Percentiles rank a stretch among this genome's conserved stretches.
Conservation (phyloP, 305 asterid genomes). For the Fraxinus baroniana region DNA sequence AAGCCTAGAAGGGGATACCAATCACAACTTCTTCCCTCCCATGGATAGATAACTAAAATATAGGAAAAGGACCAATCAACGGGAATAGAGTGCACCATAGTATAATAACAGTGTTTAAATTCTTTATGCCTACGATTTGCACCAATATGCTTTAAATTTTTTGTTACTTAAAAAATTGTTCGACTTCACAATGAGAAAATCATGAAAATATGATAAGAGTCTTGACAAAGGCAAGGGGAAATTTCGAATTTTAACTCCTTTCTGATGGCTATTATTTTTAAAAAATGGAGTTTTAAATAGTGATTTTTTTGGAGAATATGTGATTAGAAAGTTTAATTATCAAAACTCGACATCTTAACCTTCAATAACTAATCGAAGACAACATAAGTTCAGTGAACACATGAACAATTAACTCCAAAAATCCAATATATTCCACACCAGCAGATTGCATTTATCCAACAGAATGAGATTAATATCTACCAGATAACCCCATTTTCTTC, state of each 20-base stretch:
- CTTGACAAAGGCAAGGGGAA: not conserved
- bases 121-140: not conserved
- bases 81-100: not conserved
- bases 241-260: no score
- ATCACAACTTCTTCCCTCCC: no score
- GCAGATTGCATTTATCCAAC: not conserved
- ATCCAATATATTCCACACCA: constrained; percentile 37
- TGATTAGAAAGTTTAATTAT: no score
- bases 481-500: constrained; percentile 28
- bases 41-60: no score
- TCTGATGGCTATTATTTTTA: no score
- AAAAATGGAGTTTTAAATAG: no score
- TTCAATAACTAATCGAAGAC: no score
- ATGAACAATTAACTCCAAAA: not conserved
- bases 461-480: not conserved
- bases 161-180: not conserved
- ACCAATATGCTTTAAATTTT: not conserved
- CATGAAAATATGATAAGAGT: not conserved
- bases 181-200: not conserved
- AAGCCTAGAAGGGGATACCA: no score
- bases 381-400: no score
- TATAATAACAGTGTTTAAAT: not conserved
- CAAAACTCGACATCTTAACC: no score
- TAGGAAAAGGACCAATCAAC: not conserved
- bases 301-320: no score